A percentile compares a stretch with the other conserved stretches of the same genome.
Conservation (phyloP, 768 basidiomycete species). For the Tricholoma sp. region DNA sequence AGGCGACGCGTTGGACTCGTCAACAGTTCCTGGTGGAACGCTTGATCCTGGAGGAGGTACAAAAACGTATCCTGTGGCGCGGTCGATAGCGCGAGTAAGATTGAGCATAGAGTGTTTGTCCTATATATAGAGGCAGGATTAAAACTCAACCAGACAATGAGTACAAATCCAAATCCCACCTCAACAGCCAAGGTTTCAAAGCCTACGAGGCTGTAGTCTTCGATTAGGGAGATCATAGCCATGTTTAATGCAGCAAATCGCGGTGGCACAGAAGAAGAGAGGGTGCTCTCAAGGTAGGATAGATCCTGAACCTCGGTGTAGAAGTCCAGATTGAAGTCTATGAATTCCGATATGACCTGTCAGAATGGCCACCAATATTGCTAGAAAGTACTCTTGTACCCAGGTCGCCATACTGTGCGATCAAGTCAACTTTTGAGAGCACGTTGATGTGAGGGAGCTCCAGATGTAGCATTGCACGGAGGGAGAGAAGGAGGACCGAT, state of each 20-base stretch:
- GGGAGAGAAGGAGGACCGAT: conserved; percentile 83
- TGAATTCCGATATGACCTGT: neutral
- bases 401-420: conserved; percentile 85
- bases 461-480: conserved; percentile 96
- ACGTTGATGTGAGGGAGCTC: conserved; percentile 99
- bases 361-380: conserved; percentile 3
- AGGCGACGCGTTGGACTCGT: conserved; percentile 29
- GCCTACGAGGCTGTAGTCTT: conserved; percentile 88
- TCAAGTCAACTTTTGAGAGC: conserved; percentile 91
- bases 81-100: conserved; percentile 78
- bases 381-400: conserved; percentile 43
- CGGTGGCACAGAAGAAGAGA: conserved; percentile 54
- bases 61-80: conserved; percentile 89
- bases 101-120: conserved; percentile 95
- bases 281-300: conserved; percentile 74
- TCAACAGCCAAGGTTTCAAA: conserved; percentile 98
- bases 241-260: conserved; percentile 79
- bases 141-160: neutral
- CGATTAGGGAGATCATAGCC: conserved; percentile 88
- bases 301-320: conserved; percentile 98
- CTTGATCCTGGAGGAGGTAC: conserved; percentile 44
- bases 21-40: conserved; percentile 30
- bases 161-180: conserved; percentile 32
- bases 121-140: conserved; percentile 29
- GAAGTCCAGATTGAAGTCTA: conserved; percentile 96